Evolutionary conservation across 495 filamentous ascomycete species (phyloP).

Genomic region (Aspergillus nanangensis): DNA sequence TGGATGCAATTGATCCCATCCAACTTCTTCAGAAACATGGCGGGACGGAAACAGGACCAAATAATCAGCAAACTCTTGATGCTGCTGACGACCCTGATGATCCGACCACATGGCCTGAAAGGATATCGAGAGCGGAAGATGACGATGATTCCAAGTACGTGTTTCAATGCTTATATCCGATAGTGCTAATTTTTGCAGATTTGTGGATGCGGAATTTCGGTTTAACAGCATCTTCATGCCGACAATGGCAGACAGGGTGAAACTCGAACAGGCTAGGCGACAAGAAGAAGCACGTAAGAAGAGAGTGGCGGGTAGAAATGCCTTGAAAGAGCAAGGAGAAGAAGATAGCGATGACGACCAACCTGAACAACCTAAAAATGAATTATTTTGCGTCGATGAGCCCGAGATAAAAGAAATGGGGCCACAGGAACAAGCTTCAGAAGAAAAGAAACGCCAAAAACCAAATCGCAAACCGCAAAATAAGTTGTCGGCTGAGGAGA

Average conservation of each 20-base stretch:
- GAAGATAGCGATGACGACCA: neutral
- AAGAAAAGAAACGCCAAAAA: neutral
- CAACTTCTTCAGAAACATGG: too few species aligned
- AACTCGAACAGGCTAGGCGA: conserved; percentile 5
- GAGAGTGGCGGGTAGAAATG: neutral
- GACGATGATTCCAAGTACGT: neutral
- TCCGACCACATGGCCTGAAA: neutral
- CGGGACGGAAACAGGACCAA: too few species aligned
- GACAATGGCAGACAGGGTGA: conserved; percentile 1
- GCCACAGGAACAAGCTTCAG: too few species aligned
- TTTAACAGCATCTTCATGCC: conserved; percentile 1
- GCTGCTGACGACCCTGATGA: too few species aligned
- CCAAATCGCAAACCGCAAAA: neutral
- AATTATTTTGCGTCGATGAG: too few species aligned
- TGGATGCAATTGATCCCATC: too few species aligned
- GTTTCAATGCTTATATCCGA: neutral
- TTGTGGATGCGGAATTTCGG: conserved; percentile 4
- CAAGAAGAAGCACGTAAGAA: conserved; percentile 2
- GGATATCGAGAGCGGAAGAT: neutral
- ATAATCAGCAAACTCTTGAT: too few species aligned
- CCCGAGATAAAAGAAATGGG: too few species aligned
- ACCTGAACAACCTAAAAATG: neutral
- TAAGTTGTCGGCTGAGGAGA: neutral
- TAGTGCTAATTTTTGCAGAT: conserved; percentile 5
- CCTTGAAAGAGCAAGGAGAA: neutral